These are phyloP conservation scores for Fusarium lyarnte DNA, from an alignment of 2,329 filamentous ascomycete species.

Conservation along the genomic window DNA sequence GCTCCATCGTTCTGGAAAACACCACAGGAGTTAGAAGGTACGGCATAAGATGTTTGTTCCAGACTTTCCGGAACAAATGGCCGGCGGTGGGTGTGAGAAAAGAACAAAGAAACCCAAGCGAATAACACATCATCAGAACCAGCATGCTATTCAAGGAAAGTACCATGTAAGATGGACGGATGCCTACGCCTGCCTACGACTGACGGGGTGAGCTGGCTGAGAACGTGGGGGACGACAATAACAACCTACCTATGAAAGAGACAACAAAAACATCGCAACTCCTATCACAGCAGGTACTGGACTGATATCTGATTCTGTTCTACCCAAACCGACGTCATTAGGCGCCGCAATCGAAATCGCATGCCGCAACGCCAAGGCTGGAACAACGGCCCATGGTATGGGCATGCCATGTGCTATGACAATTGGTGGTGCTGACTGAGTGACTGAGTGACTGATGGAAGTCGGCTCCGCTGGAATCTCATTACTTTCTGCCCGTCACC, in stretches of 20 bases:
- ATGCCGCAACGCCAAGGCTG: slow-evolving; percentile 36
- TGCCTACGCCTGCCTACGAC: slow-evolving; percentile 5
- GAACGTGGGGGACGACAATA: slow-evolving; percentile 20
- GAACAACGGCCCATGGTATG: slow-evolving; percentile 30
- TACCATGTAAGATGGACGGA: slow-evolving; percentile 4
- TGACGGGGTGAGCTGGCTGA: slow-evolving; percentile 18
- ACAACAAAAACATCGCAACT: slow-evolving; percentile 27
- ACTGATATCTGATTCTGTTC: slow-evolving; percentile 28
- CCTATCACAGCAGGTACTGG: slow-evolving; percentile 33
- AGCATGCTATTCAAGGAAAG: slow-evolving; percentile 16
- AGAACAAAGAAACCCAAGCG: slow-evolving; percentile 12
- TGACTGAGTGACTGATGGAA: neutral
- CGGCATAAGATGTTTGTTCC: slow-evolving; percentile 16
- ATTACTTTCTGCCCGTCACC: slow-evolving; percentile 22
- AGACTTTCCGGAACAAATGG: slow-evolving; percentile 5
- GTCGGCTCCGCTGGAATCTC: slow-evolving; percentile 28
- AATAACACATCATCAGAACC: slow-evolving; percentile 23
- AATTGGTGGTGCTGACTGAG: slow-evolving; percentile 28
- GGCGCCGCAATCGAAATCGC: slow-evolving; percentile 2
- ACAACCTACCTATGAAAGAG: slow-evolving; percentile 18
- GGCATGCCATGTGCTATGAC: slow-evolving; percentile 32
- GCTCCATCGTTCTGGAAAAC: slow-evolving; percentile 26
- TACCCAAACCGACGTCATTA: slow-evolving; percentile 42
- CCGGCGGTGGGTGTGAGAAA: slow-evolving; percentile 12
- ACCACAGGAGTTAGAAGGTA: slow-evolving; percentile 7